A percentile compares a stretch with the other conserved stretches of the same genome.
Conservation (phyloP, 768 basidiomycete genomes). For the Mycena filopes region DNA sequence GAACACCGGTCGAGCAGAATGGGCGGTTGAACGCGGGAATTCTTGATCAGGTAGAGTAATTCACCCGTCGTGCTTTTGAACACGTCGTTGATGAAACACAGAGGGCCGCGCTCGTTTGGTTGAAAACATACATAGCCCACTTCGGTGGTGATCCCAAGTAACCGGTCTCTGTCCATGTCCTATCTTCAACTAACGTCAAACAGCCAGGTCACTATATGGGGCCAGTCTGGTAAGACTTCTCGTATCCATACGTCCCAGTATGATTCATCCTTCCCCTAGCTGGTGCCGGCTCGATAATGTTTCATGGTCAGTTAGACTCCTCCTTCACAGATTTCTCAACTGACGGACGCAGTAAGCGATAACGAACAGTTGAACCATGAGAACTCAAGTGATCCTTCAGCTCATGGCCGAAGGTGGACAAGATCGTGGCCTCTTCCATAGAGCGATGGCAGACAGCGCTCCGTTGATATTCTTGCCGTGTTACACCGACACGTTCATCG, state of each 20-base stretch:
- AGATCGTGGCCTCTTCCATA: slow-evolving; percentile 49
- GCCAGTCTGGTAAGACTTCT: no score
- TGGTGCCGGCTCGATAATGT: slow-evolving; percentile 58
- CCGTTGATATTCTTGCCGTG: slow-evolving; percentile 49
- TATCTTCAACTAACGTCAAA: neutral
- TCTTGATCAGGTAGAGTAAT: slow-evolving; percentile 47
- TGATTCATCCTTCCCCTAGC: no score
- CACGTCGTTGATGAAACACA: slow-evolving; percentile 9
- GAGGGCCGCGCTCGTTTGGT: slow-evolving; percentile 52
- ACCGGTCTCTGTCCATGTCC: neutral
- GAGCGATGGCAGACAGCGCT: slow-evolving; percentile 58
- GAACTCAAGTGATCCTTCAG: slow-evolving; percentile 29
- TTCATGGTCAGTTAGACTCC: slow-evolving; percentile 41
- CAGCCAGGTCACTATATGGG: slow-evolving; percentile 56
- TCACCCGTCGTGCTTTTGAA: neutral
- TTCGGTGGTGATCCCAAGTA: slow-evolving; percentile 52
- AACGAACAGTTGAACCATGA: no score
- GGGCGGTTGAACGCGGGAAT: slow-evolving; percentile 52
- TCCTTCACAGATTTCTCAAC: neutral
- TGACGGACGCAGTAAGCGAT: neutral
- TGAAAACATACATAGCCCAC: slow-evolving; percentile 47
- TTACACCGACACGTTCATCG: slow-evolving; percentile 46
- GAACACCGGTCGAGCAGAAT: slow-evolving; percentile 43
- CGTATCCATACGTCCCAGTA: no score
- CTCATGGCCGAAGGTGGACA: slow-evolving; percentile 54